Evolutionary conservation across 2,329 filamentous ascomycete species (phyloP).

Genomic region (Domatiomyces globalis): DNA sequence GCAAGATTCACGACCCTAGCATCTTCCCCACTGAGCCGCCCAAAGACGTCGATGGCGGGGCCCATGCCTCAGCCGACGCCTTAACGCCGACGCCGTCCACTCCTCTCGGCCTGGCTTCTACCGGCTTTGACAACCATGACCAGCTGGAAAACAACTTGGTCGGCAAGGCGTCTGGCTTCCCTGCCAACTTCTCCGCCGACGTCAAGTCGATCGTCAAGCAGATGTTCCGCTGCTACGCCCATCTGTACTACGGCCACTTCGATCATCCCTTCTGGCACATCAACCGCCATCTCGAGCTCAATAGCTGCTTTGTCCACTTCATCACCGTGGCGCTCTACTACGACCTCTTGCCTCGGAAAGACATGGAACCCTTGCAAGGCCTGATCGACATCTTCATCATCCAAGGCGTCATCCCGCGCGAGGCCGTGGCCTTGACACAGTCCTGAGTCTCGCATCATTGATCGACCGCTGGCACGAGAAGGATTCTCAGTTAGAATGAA

Average conservation of each 20-base stretch:
- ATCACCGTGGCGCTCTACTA: slow-evolving; percentile 66
- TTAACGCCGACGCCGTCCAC: slow-evolving; percentile 31
- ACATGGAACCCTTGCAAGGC: slow-evolving; percentile 91
- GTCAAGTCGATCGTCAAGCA: slow-evolving; percentile 92
- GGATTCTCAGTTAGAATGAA: background rate
- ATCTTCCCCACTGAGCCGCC: slow-evolving; percentile 83
- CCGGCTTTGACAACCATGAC: slow-evolving; percentile 42
- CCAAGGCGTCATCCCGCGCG: slow-evolving; percentile 72
- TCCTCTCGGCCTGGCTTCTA: slow-evolving; percentile 40
- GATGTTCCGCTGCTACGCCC: slow-evolving; percentile 97
- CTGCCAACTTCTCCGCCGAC: slow-evolving; percentile 73
- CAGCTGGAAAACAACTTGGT: slow-evolving; percentile 56
- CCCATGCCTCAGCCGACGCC: slow-evolving; percentile 41
- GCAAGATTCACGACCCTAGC: slow-evolving; percentile 78
- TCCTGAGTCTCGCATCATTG: background rate
- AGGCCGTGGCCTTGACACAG: slow-evolving; percentile 25
- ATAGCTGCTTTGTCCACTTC: slow-evolving; percentile 80
- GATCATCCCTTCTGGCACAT: slow-evolving; percentile 70
- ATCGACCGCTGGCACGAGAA: background rate
- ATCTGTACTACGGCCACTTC: slow-evolving; percentile 96
- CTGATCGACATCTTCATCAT: slow-evolving; percentile 83
- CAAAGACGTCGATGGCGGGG: slow-evolving; percentile 42
- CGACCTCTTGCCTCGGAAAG: slow-evolving; percentile 72
- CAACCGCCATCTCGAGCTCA: slow-evolving; percentile 56
- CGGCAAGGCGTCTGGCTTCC: slow-evolving; percentile 85